A percentile compares a stretch with the other conserved stretches of the same genome.
Evolutionary conservation across 2,329 filamentous ascomycete genomes (phyloP).

Genomic region (Fusarium mexicanum): DNA sequence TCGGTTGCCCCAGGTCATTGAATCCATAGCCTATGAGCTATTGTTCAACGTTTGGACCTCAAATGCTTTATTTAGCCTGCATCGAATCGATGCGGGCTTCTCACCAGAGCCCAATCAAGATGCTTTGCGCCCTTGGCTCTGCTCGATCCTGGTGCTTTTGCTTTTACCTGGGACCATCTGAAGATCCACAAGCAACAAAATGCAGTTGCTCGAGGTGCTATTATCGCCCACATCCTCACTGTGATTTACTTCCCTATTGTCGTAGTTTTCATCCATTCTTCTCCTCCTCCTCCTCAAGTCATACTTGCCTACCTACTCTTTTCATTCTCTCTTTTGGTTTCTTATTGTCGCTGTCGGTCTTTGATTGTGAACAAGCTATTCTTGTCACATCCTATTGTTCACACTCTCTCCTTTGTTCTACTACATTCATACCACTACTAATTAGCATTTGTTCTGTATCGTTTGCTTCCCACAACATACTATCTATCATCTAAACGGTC

Average conservation of each 20-base stretch:
- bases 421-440: conserved; percentile 8
- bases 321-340: conserved; percentile 1
- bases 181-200: conserved; percentile 25
- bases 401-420: conserved; percentile 39
- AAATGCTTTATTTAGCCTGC: conserved; percentile 44
- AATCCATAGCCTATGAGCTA: conserved; percentile 41
- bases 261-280: conserved; percentile 4
- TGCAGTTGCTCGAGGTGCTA: conserved; percentile 21
- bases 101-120: conserved; percentile 39
- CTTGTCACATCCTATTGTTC: conserved; percentile 18
- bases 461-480: conserved; percentile 7
- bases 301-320: not conserved
- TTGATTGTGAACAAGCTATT: conserved; percentile 13
- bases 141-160: conserved; percentile 29
- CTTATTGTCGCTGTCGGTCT: conserved; percentile 5
- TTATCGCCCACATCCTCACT: conserved; percentile 30
- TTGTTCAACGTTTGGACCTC: conserved; percentile 24
- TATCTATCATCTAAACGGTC: not conserved
- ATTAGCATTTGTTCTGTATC: conserved; percentile 5
- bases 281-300: not conserved
- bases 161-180: conserved; percentile 12
- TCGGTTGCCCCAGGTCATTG: conserved; percentile 38
- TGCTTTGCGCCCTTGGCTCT: conserved; percentile 28
- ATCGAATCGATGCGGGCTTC: conserved; percentile 27
- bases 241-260: conserved; percentile 15